These are phyloP conservation scores for Cercospora sojina DNA, from an alignment of 2,329 filamentous ascomycete genomes.

Conservation along the genomic window DNA sequence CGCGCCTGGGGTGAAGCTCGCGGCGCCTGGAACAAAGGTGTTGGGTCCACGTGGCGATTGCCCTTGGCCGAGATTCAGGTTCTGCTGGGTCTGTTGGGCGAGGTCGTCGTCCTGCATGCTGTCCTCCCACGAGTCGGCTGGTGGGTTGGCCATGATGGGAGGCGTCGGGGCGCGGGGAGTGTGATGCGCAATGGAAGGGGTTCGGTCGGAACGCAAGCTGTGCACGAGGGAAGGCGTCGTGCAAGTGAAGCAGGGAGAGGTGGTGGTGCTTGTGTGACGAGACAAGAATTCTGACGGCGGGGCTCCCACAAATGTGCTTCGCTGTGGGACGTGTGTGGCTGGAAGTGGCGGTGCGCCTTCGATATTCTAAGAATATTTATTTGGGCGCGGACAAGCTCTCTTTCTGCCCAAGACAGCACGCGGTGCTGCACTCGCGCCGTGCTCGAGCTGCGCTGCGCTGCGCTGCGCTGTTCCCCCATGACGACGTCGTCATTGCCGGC, in stretches of 20 bases:
- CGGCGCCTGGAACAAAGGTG: constrained; percentile 39
- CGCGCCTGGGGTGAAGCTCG: constrained; percentile 40
- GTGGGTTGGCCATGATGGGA: constrained; percentile 32
- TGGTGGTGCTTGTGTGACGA: not conserved
- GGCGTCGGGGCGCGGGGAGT: not conserved
- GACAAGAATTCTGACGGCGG: not conserved
- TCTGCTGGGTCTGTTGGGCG: constrained; percentile 41
- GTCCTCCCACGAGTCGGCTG: constrained; percentile 74
- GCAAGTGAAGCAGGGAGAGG: not conserved
- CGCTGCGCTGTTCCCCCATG: not conserved
- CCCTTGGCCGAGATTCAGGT: constrained; percentile 37
- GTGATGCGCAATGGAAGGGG: not conserved
- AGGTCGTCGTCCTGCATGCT: constrained; percentile 41
- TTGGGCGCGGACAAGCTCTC: not conserved
- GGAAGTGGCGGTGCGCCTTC: not conserved
- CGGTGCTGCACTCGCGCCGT: not conserved
- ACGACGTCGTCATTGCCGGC: not conserved
- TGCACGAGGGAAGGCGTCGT: not conserved
- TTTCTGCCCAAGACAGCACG: not conserved
- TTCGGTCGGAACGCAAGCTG: not conserved
- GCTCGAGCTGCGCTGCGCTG: not conserved
- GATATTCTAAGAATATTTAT: no score
- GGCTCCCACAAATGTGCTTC: not conserved
- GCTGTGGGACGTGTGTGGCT: not conserved
- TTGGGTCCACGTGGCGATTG: constrained; percentile 21